Percentiles rank a stretch among this genome's conserved stretches.
Conservation (phyloP, 2,329 filamentous ascomycete genomes). For the Diplocarpon mali region DNA sequence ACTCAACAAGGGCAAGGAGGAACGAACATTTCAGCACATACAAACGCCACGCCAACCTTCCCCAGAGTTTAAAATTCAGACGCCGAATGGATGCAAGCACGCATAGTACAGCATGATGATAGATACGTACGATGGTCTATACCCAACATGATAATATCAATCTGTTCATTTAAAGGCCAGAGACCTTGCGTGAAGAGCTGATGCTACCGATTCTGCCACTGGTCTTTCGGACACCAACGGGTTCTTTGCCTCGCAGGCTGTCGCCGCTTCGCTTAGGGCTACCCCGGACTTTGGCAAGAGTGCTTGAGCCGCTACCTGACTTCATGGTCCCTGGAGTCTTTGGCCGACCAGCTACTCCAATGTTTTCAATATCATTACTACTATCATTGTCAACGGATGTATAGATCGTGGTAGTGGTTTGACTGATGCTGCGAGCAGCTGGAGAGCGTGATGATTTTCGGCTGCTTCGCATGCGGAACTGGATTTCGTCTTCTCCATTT, state of each 20-base stretch:
- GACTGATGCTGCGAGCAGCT: slow-evolving; percentile 48
- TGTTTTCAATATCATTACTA: slow-evolving; percentile 61
- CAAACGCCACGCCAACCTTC: slow-evolving; percentile 8
- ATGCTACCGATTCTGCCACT: slow-evolving; percentile 54
- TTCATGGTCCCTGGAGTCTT: slow-evolving; percentile 46
- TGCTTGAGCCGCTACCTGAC: slow-evolving; percentile 37
- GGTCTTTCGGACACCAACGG: slow-evolving; percentile 49
- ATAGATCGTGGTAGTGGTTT: slow-evolving; percentile 60
- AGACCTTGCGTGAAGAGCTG: slow-evolving; percentile 28
- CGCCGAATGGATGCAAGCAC: slow-evolving; percentile 21
- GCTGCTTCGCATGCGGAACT: slow-evolving; percentile 60
- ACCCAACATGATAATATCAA: background rate
- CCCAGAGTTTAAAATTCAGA: slow-evolving; percentile 12
- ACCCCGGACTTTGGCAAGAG: slow-evolving; percentile 49
- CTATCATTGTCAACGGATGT: slow-evolving; percentile 54
- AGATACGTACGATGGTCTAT: background rate
- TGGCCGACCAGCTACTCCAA: slow-evolving; percentile 36
- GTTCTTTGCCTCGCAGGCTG: slow-evolving; percentile 39
- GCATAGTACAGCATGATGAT: slow-evolving; percentile 14
- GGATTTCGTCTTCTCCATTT: slow-evolving; percentile 62
- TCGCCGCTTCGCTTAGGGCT: slow-evolving; percentile 45
- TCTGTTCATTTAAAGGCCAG: slow-evolving; percentile 21
- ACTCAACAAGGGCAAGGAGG: slow-evolving; percentile 7
- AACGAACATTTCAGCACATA: slow-evolving; percentile 4
- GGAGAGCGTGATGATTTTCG: slow-evolving; percentile 56